Evolutionary conservation across 2,329 filamentous ascomycete genomes (phyloP).

Genomic region (Xylaria sp.): DNA sequence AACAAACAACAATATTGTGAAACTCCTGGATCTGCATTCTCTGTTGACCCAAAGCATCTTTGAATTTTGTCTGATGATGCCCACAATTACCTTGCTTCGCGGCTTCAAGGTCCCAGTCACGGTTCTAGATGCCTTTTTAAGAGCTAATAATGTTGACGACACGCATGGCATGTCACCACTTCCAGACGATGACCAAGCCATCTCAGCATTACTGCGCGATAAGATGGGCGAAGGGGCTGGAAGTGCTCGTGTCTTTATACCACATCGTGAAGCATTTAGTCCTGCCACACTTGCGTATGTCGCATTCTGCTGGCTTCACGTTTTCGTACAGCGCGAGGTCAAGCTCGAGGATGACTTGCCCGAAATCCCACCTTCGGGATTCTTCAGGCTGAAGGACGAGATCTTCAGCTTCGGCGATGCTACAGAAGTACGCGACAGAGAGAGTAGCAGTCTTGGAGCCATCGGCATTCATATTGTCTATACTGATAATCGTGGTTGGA

Average conservation of each 20-base stretch:
- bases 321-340: neutral
- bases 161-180: neutral
- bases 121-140: neutral
- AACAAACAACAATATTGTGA: no score
- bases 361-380: neutral
- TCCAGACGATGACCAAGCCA: neutral
- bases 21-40: neutral
- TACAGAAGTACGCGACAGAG: neutral
- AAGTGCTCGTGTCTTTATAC: neutral
- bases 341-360: neutral
- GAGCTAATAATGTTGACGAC: neutral
- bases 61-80: neutral
- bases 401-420: neutral
- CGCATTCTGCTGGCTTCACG: neutral
- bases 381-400: neutral
- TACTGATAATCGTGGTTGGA: neutral
- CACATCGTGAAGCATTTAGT: neutral
- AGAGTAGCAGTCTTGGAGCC: neutral
- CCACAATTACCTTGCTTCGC: neutral
- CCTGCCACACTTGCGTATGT: neutral
- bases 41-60: neutral
- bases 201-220: neutral
- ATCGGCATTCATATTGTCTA: neutral
- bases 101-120: neutral
- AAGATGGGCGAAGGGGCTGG: neutral